These are phyloP conservation scores for Conticribra guillardii DNA, from an alignment of 108 stramenopile species.

Conservation along the genomic window DNA sequence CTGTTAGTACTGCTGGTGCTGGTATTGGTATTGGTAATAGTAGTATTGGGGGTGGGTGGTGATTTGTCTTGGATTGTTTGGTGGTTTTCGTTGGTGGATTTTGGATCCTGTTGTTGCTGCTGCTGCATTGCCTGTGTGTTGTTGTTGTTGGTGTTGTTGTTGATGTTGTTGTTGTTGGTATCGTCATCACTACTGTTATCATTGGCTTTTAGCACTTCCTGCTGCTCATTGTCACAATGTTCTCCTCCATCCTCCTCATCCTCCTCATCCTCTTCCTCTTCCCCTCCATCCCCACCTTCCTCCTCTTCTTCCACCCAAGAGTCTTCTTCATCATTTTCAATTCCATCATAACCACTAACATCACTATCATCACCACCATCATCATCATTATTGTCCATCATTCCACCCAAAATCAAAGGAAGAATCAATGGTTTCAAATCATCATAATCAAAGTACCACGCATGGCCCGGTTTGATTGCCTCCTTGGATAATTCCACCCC, in stretches of 20 bases:
- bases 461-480: conserved; percentile 59
- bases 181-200: not conserved
- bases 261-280: conserved; percentile 40
- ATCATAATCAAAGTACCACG: conserved; percentile 85
- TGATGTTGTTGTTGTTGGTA: too few species aligned
- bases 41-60: not conserved
- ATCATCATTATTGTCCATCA: conserved; percentile 13
- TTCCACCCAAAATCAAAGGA: conserved; percentile 68
- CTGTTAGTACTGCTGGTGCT: too few species aligned
- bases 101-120: too few species aligned
- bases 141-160: too few species aligned
- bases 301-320: conserved; percentile 48
- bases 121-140: too few species aligned
- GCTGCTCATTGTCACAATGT: not conserved
- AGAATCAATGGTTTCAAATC: conserved; percentile 77
- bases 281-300: conserved; percentile 34
- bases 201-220: conserved; percentile 12
- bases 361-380: conserved; percentile 4
- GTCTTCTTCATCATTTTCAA: conserved; percentile 39
- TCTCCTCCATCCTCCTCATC: conserved; percentile 24
- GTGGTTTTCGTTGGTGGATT: too few species aligned
- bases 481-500: conserved; percentile 41
- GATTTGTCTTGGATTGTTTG: conserved; percentile 5
- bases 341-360: conserved; percentile 8
- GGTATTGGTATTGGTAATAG: conserved; percentile 19